Evolutionary conservation across 106 monocot genomes (phyloP).

Genomic region (Allium sativum): DNA sequence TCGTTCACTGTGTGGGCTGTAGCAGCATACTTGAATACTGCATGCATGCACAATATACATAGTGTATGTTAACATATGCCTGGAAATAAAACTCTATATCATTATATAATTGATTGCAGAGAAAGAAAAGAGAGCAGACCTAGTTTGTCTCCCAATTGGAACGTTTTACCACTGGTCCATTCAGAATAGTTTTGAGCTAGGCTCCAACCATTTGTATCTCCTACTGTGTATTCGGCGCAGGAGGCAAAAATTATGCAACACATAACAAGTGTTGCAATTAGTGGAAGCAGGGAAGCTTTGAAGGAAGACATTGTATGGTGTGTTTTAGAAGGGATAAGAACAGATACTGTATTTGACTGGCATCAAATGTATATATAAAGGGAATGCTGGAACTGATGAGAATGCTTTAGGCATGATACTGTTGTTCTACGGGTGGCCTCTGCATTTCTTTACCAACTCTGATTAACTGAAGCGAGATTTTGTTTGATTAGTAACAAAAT

Average conservation of each 20-base stretch:
- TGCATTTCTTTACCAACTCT: too few relatives aligned
- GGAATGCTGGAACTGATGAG: neutral
- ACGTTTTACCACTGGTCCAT: conserved; percentile 14
- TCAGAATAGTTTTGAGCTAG: conserved; percentile 4
- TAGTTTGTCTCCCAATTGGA: conserved; percentile 20
- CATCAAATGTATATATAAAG: neutral
- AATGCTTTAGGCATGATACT: conserved; percentile 1
- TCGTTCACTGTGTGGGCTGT: conserved; percentile 1
- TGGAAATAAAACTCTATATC: neutral
- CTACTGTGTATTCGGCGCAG: conserved; percentile 19
- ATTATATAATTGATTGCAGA: neutral
- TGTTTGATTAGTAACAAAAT: too few relatives aligned
- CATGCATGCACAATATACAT: neutral
- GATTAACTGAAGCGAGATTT: too few relatives aligned
- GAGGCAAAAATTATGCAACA: neutral
- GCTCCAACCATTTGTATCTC: conserved; percentile 13
- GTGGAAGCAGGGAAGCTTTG: neutral
- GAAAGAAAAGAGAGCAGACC: conserved; percentile 9
- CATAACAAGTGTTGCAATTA: neutral
- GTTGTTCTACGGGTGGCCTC: neutral
- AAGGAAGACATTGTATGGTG: neutral
- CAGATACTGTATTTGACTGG: too few relatives aligned
- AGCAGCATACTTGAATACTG: conserved; percentile 6
- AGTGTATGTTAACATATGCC: neutral
- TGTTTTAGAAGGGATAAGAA: neutral